Evolutionary conservation across 371 early-diverging fungal genomes (phyloP).

Genomic region (Mortierella sp.): DNA sequence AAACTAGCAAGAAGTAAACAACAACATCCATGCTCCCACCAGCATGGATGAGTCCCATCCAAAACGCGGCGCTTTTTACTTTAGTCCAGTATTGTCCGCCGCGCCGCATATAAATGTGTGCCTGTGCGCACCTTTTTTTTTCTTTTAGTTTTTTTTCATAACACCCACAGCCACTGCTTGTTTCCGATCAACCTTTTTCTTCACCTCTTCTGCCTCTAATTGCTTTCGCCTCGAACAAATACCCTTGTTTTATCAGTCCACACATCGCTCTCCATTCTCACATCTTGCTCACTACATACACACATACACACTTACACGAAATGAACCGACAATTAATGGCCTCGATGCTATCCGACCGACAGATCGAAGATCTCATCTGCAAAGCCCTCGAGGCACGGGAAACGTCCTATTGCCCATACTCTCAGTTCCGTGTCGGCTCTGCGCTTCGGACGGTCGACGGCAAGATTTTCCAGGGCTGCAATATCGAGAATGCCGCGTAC

Average conservation of each 20-base stretch:
- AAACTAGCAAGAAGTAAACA: neutral
- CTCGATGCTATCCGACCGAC: conserved; percentile 30
- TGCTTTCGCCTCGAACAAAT: neutral
- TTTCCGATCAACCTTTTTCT: neutral
- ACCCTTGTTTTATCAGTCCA: neutral
- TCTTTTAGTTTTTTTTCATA: neutral
- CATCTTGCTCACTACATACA: neutral
- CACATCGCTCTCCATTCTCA: neutral
- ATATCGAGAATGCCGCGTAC: conserved; percentile 87
- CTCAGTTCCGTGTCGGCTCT: conserved; percentile 89
- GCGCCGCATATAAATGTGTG: neutral
- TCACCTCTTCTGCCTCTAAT: neutral
- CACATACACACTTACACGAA: neutral
- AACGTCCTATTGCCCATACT: conserved; percentile 82
- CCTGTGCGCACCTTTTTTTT: neutral
- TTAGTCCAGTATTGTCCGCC: neutral
- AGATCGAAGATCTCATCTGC: conserved; percentile 44
- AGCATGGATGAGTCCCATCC: neutral
- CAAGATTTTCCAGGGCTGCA: conserved; percentile 76
- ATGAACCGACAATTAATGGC: neutral
- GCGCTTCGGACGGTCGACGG: conserved; percentile 76
- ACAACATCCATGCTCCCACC: neutral
- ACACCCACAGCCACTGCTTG: conserved; percentile 3
- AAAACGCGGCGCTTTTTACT: conserved; percentile 3
- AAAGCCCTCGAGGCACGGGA: conserved; percentile 60